A percentile compares a stretch with the other conserved stretches of the same genome.
Evolutionary conservation across 1,284 basidiomycete species (phyloP).

Genomic region (Microbotryum silenes-acaulis): DNA sequence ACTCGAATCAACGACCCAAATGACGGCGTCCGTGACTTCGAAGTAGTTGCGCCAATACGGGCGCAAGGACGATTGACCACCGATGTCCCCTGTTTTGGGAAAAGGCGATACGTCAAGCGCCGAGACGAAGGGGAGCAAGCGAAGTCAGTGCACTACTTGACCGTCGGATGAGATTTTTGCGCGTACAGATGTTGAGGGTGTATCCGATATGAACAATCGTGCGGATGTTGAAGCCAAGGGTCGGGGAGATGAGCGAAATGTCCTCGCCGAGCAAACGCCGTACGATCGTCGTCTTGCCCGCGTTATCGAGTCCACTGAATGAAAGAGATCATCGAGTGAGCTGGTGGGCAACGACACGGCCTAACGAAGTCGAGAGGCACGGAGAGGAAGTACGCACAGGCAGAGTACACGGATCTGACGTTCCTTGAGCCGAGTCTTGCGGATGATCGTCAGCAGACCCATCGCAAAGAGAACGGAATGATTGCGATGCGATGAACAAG

Average conservation of each 20-base stretch:
- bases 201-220: slow-evolving; percentile 83
- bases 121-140: background rate
- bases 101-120: background rate
- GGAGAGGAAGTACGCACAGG: slow-evolving; percentile 53
- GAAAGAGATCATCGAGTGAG: background rate
- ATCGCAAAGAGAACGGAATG: slow-evolving; percentile 22
- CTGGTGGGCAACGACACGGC: background rate
- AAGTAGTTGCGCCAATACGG: slow-evolving; percentile 99
- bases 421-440: slow-evolving; percentile 91
- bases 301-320: slow-evolving; percentile 90
- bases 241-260: slow-evolving; percentile 79
- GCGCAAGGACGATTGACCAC: slow-evolving; percentile 86
- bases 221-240: slow-evolving; percentile 97
- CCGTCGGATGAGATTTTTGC: background rate
- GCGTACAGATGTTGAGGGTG: slow-evolving; percentile 84
- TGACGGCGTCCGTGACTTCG: slow-evolving; percentile 93
- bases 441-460: slow-evolving; percentile 90
- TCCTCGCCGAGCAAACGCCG: slow-evolving; percentile 90
- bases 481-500: too few species aligned
- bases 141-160: background rate
- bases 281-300: slow-evolving; percentile 95
- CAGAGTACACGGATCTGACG: slow-evolving; percentile 94
- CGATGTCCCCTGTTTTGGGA: slow-evolving; percentile 76
- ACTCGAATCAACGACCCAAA: slow-evolving; percentile 97
- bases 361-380: background rate